phyloP scores from a whole-genome alignment of 1,284 basidiomycete species.

The Microbotryomycetes sp. region DNA sequence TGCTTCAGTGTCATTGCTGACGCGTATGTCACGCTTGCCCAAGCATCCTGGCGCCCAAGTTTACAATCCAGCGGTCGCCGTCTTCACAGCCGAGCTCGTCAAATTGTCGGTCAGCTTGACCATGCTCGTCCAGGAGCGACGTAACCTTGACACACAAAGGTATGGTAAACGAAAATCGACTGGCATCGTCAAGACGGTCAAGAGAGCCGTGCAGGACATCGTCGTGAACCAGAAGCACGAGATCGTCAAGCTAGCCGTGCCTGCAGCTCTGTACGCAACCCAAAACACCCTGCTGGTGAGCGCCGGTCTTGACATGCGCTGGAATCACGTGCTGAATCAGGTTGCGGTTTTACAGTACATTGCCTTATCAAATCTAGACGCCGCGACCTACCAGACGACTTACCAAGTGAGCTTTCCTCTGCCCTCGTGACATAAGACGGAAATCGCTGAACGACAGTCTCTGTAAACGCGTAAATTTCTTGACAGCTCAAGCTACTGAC shows the following conservation, averaged over 20 bases:
- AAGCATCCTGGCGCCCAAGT: slow-evolving; percentile 2
- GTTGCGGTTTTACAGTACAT: slow-evolving; percentile 26
- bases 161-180: slow-evolving; percentile 4
- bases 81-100: slow-evolving; percentile 34
- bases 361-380: slow-evolving; percentile 32
- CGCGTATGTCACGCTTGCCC: slow-evolving; percentile 26
- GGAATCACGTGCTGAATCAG: background rate
- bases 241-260: slow-evolving; percentile 28
- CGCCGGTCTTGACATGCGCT: background rate
- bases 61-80: slow-evolving; percentile 33
- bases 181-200: background rate
- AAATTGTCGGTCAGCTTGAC: slow-evolving; percentile 25
- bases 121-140: slow-evolving; percentile 17
- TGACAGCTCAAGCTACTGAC: slow-evolving; percentile 38
- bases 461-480: background rate
- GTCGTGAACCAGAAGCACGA: slow-evolving; percentile 17
- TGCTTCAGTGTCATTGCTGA: slow-evolving; percentile 34
- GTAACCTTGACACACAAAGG: background rate
- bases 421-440: background rate
- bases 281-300: slow-evolving; percentile 36
- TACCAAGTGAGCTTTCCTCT: slow-evolving; percentile 13
- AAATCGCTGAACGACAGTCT: too few species aligned
- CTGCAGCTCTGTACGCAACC: slow-evolving; percentile 32
- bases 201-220: slow-evolving; percentile 10
- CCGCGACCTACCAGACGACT: slow-evolving; percentile 35